phyloP scores from a whole-genome alignment of 257 asterid species.

The Solanum bulbocastanum region DNA sequence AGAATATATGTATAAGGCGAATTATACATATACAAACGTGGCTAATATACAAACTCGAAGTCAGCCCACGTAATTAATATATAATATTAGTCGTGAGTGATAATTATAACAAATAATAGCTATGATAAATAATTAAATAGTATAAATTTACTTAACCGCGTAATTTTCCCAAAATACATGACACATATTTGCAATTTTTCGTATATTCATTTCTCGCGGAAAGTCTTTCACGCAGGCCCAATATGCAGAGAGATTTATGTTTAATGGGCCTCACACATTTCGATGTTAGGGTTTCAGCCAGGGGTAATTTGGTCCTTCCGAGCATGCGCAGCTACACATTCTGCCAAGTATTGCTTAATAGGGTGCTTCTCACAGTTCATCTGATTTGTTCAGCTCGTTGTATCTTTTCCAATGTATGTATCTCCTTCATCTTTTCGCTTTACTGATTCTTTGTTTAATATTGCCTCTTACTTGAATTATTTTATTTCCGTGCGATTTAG shows the following conservation, averaged over 20 bases:
- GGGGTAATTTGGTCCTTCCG: neutral
- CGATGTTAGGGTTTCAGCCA: neutral
- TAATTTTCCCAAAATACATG: too few relatives aligned
- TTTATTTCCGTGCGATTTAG: accelerated
- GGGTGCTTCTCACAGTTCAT: neutral
- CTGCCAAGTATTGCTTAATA: neutral
- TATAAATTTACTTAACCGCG: too few relatives aligned
- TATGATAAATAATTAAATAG: too few relatives aligned
- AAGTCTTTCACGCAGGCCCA: neutral
- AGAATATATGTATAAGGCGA: too few relatives aligned
- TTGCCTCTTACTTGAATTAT: neutral
- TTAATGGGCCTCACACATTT: neutral
- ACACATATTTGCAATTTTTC: neutral
- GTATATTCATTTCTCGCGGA: neutral
- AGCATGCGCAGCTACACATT: neutral
- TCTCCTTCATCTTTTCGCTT: neutral
- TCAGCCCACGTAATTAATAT: too few relatives aligned
- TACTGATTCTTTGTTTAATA: neutral
- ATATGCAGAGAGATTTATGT: neutral
- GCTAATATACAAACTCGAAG: too few relatives aligned
- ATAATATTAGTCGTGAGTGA: too few relatives aligned
- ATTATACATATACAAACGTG: too few relatives aligned
- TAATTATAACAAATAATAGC: too few relatives aligned
- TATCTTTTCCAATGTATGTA: neutral
- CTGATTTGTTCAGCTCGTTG: neutral